Conservation (phyloP, 2,329 filamentous ascomycete genomes). For the Graphium sp. region DNA sequence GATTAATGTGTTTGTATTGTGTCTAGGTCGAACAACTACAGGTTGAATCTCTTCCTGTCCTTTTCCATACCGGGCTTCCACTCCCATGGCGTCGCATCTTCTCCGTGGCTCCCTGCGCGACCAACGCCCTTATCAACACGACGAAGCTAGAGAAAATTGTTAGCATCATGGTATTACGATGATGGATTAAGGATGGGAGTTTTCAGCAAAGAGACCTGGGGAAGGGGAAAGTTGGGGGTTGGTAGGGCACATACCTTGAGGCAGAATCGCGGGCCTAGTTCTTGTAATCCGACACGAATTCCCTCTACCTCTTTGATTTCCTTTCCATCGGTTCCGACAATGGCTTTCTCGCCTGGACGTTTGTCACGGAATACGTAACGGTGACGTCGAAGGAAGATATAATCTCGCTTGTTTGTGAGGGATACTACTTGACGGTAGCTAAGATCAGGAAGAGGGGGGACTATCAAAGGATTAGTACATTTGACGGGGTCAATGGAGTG, state of each 20-base stretch:
- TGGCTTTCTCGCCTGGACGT: slow-evolving; percentile 69
- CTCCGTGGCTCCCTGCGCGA: slow-evolving; percentile 47
- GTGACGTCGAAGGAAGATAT: slow-evolving; percentile 83
- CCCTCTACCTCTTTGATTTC: slow-evolving; percentile 71
- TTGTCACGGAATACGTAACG: slow-evolving; percentile 90
- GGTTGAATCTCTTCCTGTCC: slow-evolving; percentile 78
- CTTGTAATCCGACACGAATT: slow-evolving; percentile 76
- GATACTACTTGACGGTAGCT: slow-evolving; percentile 81
- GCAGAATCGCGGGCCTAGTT: slow-evolving; percentile 56
- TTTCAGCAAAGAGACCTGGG: no score
- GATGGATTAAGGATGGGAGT: no score
- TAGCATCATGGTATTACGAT: no score
- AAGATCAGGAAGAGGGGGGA: slow-evolving; percentile 65
- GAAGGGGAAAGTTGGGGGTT: no score
- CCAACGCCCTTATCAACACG: slow-evolving; percentile 82
- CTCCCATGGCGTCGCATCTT: slow-evolving; percentile 76
- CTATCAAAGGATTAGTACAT: slow-evolving; percentile 20
- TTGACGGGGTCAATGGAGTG: not conserved
- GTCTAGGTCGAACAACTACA: no score
- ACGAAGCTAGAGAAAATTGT: slow-evolving; percentile 73
- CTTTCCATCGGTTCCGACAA: slow-evolving; percentile 67
- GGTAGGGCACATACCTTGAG: slow-evolving; percentile 71
- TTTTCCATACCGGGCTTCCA: slow-evolving; percentile 97
- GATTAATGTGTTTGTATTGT: no score
- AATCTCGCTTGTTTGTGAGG: slow-evolving; percentile 88